Conservation (phyloP, 169 alveolate genomes). For the Condylostoma magnum region DNA sequence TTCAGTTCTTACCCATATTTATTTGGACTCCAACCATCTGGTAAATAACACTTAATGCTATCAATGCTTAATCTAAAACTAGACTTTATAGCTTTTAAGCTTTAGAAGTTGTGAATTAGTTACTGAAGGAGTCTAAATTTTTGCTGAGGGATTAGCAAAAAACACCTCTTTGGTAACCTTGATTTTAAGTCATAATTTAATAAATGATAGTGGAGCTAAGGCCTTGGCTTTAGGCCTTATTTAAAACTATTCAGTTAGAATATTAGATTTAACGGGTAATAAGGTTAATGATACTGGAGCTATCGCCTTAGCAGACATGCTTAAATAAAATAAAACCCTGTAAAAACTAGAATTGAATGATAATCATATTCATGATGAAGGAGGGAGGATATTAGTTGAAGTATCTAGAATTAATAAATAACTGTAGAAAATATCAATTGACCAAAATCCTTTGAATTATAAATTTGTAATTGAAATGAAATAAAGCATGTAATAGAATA, state of each 20-base stretch:
- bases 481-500: background rate
- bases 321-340: background rate
- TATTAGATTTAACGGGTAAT: background rate
- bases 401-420: background rate
- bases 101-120: background rate
- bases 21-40: too few species aligned
- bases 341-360: conserved; percentile 2
- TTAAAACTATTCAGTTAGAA: background rate
- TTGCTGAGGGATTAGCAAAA: background rate
- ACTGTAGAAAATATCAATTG: background rate
- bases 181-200: background rate
- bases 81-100: background rate
- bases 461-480: background rate
- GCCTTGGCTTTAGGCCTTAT: background rate
- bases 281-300: conserved; percentile 29
- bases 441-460: conserved; percentile 1
- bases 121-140: background rate
- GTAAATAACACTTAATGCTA: background rate
- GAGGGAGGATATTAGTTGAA: background rate
- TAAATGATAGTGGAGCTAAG: conserved; percentile 16
- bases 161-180: background rate
- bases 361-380: conserved; percentile 22
- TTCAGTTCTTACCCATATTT: too few species aligned
- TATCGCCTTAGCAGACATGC: conserved; percentile 10
- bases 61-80: background rate